Evolutionary conservation across 495 filamentous ascomycete species (phyloP).

Genomic region (Talaromyces liani): DNA sequence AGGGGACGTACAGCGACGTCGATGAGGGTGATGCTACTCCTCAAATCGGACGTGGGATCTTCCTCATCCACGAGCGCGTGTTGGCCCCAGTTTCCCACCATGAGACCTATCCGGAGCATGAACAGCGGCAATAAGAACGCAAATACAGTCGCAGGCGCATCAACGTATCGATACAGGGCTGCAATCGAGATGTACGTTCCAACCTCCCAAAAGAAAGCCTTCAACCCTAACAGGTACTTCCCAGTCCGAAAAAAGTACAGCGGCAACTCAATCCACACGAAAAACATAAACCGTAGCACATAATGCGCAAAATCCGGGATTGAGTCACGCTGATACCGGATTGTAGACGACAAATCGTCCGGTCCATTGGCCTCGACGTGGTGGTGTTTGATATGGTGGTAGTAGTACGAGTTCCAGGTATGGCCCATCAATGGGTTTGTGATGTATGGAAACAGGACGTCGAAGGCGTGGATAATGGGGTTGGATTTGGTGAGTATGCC

Average conservation of each 20-base stretch:
- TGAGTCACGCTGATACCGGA: conserved; percentile 68
- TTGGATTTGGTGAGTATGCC: conserved; percentile 46
- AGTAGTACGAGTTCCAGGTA: conserved; percentile 78
- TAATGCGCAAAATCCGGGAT: conserved; percentile 58
- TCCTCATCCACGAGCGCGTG: conserved; percentile 65
- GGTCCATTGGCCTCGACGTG: conserved; percentile 78
- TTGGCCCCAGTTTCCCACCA: conserved; percentile 73
- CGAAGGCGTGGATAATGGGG: conserved; percentile 36
- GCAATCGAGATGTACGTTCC: conserved; percentile 43
- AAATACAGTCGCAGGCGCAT: conserved; percentile 47
- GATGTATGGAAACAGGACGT: conserved; percentile 62
- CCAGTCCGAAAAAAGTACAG: conserved; percentile 58
- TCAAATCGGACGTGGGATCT: conserved; percentile 61
- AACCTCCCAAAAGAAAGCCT: conserved; percentile 50
- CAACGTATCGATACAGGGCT: conserved; percentile 35
- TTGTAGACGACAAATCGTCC: conserved; percentile 64
- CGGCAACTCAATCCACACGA: conserved; percentile 69
- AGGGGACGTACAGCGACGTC: conserved; percentile 55
- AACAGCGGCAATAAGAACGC: conserved; percentile 54
- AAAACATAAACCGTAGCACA: conserved; percentile 60
- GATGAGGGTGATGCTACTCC: conserved; percentile 64
- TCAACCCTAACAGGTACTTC: conserved; percentile 41
- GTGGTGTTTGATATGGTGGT: conserved; percentile 80
- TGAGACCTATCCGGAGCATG: conserved; percentile 54
- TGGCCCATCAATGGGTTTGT: conserved; percentile 71